Evolutionary conservation across 352 stramenopile species (phyloP).

Genomic region (Elongisporangium anandrum): DNA sequence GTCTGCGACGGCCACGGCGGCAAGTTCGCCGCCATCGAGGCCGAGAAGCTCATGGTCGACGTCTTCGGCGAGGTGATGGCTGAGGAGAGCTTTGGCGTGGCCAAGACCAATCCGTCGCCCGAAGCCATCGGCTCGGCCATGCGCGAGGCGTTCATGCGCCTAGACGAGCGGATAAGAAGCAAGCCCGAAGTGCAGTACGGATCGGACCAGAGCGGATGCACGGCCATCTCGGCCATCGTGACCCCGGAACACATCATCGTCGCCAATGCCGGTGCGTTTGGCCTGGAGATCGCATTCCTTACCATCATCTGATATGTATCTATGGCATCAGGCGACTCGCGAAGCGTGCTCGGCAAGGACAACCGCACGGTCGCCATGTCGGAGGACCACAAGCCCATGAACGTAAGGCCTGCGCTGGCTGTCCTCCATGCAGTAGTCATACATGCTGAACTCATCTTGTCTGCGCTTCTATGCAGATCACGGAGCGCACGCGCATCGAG

Average conservation of each 20-base stretch:
- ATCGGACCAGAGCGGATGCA: constrained; percentile 73
- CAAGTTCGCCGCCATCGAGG: constrained; percentile 47
- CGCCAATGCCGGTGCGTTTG: constrained; percentile 52
- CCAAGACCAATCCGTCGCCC: constrained; percentile 28
- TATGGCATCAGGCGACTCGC: constrained; percentile 47
- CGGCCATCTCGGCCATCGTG: constrained; percentile 66
- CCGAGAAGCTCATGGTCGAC: constrained; percentile 36
- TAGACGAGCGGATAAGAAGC: constrained; percentile 62
- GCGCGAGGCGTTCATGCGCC: constrained; percentile 52
- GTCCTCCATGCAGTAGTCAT: constrained; percentile 8
- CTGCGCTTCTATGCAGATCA: constrained; percentile 26
- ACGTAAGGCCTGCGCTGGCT: constrained; percentile 40
- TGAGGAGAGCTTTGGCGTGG: constrained; percentile 28
- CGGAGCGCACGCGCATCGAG: constrained; percentile 63
- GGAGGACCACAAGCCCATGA: constrained; percentile 91
- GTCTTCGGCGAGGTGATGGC: constrained; percentile 33
- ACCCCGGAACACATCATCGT: constrained; percentile 72
- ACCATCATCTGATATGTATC: background rate
- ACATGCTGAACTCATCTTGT: background rate
- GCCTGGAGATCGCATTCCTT: background rate
- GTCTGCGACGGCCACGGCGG: constrained; percentile 82
- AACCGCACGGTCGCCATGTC: constrained; percentile 67
- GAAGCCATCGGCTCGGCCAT: constrained; percentile 55
- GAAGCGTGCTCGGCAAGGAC: constrained; percentile 60
- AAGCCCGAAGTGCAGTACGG: constrained; percentile 40